Evolutionary conservation across 2,329 filamentous ascomycete species (phyloP), one percentile per base, ranked within the genome.

Genomic region (Fusarium sp.): DNA sequence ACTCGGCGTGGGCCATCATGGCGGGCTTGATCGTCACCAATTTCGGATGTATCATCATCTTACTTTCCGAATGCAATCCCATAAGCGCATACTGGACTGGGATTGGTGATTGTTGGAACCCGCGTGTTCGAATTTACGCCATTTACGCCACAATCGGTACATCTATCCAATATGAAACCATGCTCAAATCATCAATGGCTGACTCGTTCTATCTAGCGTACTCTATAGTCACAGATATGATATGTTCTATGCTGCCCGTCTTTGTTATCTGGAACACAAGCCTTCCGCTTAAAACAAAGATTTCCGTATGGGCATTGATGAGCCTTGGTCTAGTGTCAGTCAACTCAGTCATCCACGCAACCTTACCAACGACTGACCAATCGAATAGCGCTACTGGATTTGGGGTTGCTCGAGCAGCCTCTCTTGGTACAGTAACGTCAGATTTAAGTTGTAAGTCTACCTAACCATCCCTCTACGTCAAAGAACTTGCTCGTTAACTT

Each of bases 191-290:
- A 8, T n/a, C 8, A 16, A n/a, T 13, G 39, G 18, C 57, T 69
- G 33, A 54, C 26, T 4, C 3, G 2, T 7, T 6, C n/a, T 13
- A 7, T 23, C 7, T 11, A 71, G 69, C 52, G 11, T 72, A 58
- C 18, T 72, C 69, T 2, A 72, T 72, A 3, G 12, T 69, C 2
- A 72, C 67, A 3, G 70, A 72, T 21, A 23, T 72, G 3, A 21
- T 72, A 3, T 72, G 70, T 29, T 72, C 70, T 11, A 21, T 78
- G 3, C 63, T 79, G 1, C 78, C 78, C 1, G 63, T 79, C 5
- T 67, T 74, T 1, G 76, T 79, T 2, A 73, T 80, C 11, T 79
- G 78, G 78, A 77, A 75, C 8, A 69, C 80, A 2, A 71, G 71
- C 8, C 73, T 80, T 15, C 76, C 76, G 0, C 29, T 75, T 8